phyloP scores from a whole-genome alignment of 2,329 filamentous ascomycete genomes.

The Aspergillus vadensis region DNA sequence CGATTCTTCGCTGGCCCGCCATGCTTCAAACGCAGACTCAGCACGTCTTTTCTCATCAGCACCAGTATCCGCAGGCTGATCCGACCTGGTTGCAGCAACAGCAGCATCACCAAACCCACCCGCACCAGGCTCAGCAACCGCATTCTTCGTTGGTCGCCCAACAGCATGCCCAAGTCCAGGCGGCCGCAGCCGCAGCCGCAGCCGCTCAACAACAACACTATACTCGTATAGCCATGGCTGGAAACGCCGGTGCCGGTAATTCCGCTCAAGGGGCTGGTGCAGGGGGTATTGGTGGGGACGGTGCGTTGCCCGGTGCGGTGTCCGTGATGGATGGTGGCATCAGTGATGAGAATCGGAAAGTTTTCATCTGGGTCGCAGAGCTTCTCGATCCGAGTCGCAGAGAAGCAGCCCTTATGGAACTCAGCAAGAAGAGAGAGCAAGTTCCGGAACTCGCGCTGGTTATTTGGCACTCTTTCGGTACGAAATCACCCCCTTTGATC shows the following conservation, averaged over 20 bases:
- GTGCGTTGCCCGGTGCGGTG: constrained; percentile 33
- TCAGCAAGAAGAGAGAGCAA: constrained; percentile 98
- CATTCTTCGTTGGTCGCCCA: constrained; percentile 50
- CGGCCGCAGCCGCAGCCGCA: constrained; percentile 44
- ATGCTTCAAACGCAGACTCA: constrained; percentile 56
- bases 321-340: constrained; percentile 64
- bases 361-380: constrained; percentile 91
- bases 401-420: constrained; percentile 87
- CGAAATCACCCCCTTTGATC: constrained; percentile 32
- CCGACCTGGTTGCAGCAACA: constrained; percentile 45
- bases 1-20: constrained; percentile 35
- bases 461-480: constrained; percentile 98
- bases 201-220: constrained; percentile 60
- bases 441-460: constrained; percentile 95
- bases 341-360: constrained; percentile 87
- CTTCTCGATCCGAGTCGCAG: constrained; percentile 83
- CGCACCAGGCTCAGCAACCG: constrained; percentile 44
- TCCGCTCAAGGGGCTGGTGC: constrained; percentile 38
- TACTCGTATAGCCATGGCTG: constrained; percentile 69
- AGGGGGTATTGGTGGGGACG: constrained; percentile 53
- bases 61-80: constrained; percentile 53
- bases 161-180: constrained; percentile 58
- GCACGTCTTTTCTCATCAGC: constrained; percentile 64
- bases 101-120: constrained; percentile 41
- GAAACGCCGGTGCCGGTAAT: constrained; percentile 54